Evolutionary conservation across 768 basidiomycete genomes (phyloP).

Genomic region (Tricholoma saponaceum): DNA sequence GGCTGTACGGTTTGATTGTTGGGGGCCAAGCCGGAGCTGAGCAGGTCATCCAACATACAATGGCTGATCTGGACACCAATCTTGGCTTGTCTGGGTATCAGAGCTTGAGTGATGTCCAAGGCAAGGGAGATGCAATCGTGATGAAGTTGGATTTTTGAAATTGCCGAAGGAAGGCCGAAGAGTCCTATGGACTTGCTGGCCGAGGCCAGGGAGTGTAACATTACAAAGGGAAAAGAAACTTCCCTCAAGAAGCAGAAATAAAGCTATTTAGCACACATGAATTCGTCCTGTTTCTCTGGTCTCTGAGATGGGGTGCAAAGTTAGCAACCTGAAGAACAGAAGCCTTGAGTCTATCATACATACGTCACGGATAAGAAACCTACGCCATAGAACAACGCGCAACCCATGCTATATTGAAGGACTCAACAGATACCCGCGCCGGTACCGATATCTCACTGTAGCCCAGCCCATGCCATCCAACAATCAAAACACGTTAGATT

Average conservation of each 20-base stretch:
- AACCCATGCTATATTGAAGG: no score
- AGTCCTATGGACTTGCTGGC: not conserved
- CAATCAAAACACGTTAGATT: not conserved
- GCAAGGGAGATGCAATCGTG: slow-evolving; percentile 50
- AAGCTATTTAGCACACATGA: no score
- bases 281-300: no score
- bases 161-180: not conserved
- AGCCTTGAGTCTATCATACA: no score
- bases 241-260: no score
- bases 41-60: slow-evolving; percentile 61
- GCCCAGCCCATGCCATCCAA: not conserved
- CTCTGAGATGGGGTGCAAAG: no score
- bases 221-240: no score
- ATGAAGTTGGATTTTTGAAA: slow-evolving; percentile 33
- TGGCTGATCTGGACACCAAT: slow-evolving; percentile 66
- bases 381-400: not conserved
- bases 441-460: not conserved
- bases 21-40: slow-evolving; percentile 74
- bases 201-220: not conserved
- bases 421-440: not conserved
- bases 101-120: slow-evolving; percentile 57
- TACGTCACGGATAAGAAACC: not conserved
- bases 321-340: no score
- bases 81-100: slow-evolving; percentile 60
- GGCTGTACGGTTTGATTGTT: slow-evolving; percentile 67